These are phyloP conservation scores for Heterobasidion irregulare DNA, from an alignment of 1,284 basidiomycete genomes.

Conservation along the genomic window DNA sequence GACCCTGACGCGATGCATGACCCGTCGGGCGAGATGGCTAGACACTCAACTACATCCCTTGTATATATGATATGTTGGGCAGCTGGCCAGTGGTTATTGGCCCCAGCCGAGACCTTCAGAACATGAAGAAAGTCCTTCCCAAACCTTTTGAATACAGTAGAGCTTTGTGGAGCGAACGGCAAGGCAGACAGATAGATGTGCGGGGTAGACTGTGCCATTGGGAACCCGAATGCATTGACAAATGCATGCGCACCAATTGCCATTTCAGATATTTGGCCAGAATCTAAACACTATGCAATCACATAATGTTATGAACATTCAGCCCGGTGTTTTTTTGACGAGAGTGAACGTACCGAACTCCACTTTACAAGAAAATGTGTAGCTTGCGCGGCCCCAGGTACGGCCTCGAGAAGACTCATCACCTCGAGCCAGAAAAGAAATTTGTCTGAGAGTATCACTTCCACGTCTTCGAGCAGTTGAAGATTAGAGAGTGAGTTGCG, in stretches of 20 bases:
- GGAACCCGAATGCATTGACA: neutral
- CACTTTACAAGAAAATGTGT: no score
- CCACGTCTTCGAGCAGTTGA: neutral
- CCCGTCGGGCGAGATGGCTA: slow-evolving; percentile 1
- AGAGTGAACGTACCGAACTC: neutral
- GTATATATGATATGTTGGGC: neutral
- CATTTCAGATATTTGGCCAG: neutral
- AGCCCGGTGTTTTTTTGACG: neutral
- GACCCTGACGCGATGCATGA: neutral
- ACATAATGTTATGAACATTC: neutral
- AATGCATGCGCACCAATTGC: neutral
- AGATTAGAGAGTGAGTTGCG: neutral
- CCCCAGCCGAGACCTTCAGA: neutral
- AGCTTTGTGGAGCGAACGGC: neutral
- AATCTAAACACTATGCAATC: neutral
- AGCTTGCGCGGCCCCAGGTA: no score
- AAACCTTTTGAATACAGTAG: neutral
- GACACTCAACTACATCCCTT: neutral
- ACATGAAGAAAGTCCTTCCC: neutral
- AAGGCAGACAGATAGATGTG: neutral
- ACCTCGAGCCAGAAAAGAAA: neutral
- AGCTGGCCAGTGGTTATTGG: neutral
- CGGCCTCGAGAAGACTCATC: no score
- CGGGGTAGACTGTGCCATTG: neutral
- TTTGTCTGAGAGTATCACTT: neutral